Conservation (phyloP, 805 yeast species). For the Saturnispora diversa region DNA sequence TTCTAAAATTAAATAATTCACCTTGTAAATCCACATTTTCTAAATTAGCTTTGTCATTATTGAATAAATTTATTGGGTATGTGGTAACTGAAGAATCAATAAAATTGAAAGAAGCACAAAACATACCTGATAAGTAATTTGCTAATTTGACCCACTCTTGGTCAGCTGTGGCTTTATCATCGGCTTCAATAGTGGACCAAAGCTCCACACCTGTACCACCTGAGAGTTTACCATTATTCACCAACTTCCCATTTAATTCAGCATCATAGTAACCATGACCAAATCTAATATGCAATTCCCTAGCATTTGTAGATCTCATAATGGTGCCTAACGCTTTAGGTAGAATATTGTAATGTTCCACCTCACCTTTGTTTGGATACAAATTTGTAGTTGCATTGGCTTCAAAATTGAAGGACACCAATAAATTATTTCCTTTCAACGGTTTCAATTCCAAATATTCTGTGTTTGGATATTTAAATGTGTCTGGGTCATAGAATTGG, state of each 20-base stretch:
- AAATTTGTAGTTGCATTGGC: constrained; percentile 41
- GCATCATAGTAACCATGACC: constrained; percentile 95
- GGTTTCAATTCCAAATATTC: constrained; percentile 63
- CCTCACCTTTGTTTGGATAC: constrained; percentile 18
- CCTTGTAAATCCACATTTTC: constrained; percentile 29
- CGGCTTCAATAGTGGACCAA: constrained; percentile 78
- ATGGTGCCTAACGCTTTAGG: constrained; percentile 80
- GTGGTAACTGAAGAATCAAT: constrained; percentile 76
- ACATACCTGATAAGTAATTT: constrained; percentile 77
- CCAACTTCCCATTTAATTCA: constrained; percentile 77
- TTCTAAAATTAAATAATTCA: constrained; percentile 54
- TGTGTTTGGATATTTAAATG: constrained; percentile 36
- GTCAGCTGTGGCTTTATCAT: constrained; percentile 44
- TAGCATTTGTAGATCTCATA: constrained; percentile 52
- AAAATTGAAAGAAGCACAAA: constrained; percentile 91
- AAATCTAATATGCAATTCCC: constrained; percentile 77
- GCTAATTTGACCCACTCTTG: constrained; percentile 63
- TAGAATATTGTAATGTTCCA: constrained; percentile 53
- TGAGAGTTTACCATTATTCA: constrained; percentile 56
- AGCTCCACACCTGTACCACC: constrained; percentile 97
- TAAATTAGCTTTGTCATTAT: constrained; percentile 20
- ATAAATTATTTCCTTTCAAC: constrained; percentile 59
- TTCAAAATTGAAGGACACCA: constrained; percentile 65
- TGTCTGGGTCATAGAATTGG: constrained; percentile 2
- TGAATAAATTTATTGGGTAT: constrained; percentile 41